Evolutionary conservation across 2,329 filamentous ascomycete genomes (phyloP).

Genomic region (Penicillium sp.): DNA sequence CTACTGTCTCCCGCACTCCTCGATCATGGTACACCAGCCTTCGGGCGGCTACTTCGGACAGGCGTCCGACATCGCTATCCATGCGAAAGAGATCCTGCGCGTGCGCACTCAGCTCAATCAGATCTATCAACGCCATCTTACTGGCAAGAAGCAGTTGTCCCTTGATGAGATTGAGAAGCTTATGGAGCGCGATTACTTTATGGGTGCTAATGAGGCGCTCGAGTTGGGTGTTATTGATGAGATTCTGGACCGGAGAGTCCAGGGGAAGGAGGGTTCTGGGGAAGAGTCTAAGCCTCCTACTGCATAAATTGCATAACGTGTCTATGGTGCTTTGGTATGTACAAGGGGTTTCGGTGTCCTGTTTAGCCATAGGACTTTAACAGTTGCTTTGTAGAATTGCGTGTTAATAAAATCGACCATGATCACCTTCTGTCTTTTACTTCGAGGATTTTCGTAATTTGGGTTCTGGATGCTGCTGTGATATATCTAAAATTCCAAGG

Average conservation of each 20-base stretch:
- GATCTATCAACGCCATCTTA: conserved; percentile 86
- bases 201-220: conserved; percentile 82
- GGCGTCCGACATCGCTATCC: conserved; percentile 84
- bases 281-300: conserved; percentile 25
- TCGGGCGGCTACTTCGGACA: conserved; percentile 70
- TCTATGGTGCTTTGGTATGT: not conserved
- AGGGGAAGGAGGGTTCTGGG: conserved; percentile 23
- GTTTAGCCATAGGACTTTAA: not conserved
- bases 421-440: not conserved
- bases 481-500: not conserved
- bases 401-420: not conserved
- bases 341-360: not conserved
- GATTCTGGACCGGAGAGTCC: conserved; percentile 60
- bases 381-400: not conserved
- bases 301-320: conserved; percentile 5
- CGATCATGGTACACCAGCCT: conserved; percentile 97
- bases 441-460: not conserved
- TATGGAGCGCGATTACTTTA: conserved; percentile 96
- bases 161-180: conserved; percentile 84
- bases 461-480: not conserved
- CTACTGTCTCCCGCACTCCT: conserved; percentile 86
- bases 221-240: conserved; percentile 91
- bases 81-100: conserved; percentile 92
- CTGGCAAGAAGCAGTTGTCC: conserved; percentile 63
- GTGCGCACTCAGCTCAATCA: conserved; percentile 81